Conservation (phyloP, 805 yeast species). For the Kodamaea laetipori region DNA sequence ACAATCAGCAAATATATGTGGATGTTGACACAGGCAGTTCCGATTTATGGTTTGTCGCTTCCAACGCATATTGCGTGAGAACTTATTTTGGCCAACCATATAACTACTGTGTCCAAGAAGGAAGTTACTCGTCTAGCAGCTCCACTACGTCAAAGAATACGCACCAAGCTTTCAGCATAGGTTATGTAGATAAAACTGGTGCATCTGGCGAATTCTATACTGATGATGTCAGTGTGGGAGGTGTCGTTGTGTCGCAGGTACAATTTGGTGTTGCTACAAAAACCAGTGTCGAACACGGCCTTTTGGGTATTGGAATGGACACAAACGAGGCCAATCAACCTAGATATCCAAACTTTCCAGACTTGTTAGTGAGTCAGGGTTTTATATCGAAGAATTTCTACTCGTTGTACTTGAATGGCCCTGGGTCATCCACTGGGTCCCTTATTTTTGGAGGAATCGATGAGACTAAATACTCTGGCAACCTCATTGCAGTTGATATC, state of each 20-base stretch:
- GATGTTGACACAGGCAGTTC: conserved; percentile 19
- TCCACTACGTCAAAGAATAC: conserved; percentile 14
- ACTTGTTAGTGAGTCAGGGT: conserved; percentile 27
- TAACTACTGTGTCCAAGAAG: conserved; percentile 9
- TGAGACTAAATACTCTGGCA: conserved; percentile 59
- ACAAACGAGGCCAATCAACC: conserved; percentile 11
- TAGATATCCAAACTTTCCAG: conserved; percentile 22
- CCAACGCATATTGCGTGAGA: conserved; percentile 3
- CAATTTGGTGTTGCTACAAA: conserved; percentile 14
- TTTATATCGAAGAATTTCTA: conserved; percentile 24
- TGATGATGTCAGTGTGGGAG: conserved; percentile 12
- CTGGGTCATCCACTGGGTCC: conserved; percentile 27
- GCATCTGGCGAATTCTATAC: conserved; percentile 12
- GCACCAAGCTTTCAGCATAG: conserved; percentile 1
- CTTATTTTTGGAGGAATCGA: conserved; percentile 76
- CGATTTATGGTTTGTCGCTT: conserved; percentile 13
- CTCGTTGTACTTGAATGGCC: conserved; percentile 27
- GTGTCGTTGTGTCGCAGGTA: conserved; percentile 6
- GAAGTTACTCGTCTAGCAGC: conserved; percentile 8
- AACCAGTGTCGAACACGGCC: conserved; percentile 8
- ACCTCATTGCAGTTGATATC: conserved; percentile 23
- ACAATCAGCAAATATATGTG: conserved; percentile 9
- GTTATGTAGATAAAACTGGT: conserved; percentile 7
- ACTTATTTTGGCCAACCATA: neutral
- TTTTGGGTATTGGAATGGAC: conserved; percentile 13